Conservation (phyloP, 2,329 filamentous ascomycete species). For the Pleurostoma richardsiae region DNA sequence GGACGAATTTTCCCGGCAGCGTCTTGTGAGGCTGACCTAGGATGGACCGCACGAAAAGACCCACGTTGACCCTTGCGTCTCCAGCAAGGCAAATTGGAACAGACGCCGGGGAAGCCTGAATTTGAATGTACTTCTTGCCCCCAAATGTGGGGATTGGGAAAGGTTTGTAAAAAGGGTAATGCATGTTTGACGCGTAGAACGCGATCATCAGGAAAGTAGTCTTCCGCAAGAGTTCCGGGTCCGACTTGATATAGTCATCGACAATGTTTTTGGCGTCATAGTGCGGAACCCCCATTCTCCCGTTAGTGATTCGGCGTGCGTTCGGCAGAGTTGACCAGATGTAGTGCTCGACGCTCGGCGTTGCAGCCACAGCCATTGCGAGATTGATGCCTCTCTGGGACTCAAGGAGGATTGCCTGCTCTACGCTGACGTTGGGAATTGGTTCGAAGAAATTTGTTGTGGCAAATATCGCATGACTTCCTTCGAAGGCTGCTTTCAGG, state of each 20-base stretch:
- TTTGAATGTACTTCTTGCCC: neutral
- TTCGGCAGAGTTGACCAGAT: conserved; percentile 40
- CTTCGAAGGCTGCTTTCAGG: conserved; percentile 12
- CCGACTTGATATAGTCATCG: conserved; percentile 30
- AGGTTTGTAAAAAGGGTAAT: conserved; percentile 1
- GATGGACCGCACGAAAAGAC: neutral
- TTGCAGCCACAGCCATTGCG: conserved; percentile 31
- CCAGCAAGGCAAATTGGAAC: neutral
- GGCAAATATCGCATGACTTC: conserved; percentile 23
- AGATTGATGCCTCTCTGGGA: conserved; percentile 32
- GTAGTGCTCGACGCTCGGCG: conserved; percentile 32
- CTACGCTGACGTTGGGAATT: conserved; percentile 18
- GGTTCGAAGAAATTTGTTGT: conserved; percentile 35
- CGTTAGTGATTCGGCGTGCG: conserved; percentile 19
- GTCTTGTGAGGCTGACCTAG: neutral
- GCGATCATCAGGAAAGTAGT: conserved; percentile 33
- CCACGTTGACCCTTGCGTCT: neutral
- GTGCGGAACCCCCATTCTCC: conserved; percentile 29
- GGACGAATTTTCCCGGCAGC: neutral
- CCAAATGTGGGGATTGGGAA: neutral
- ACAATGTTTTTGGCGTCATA: conserved; percentile 35
- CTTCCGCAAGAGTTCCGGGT: conserved; percentile 24
- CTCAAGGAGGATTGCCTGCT: conserved; percentile 29
- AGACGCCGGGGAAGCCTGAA: neutral
- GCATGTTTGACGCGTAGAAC: conserved; percentile 27